Evolutionary conservation across 1,284 basidiomycete species (phyloP), one percentile per base, ranked within the genome.

Genomic region (Nidula niveotomentosa): DNA sequence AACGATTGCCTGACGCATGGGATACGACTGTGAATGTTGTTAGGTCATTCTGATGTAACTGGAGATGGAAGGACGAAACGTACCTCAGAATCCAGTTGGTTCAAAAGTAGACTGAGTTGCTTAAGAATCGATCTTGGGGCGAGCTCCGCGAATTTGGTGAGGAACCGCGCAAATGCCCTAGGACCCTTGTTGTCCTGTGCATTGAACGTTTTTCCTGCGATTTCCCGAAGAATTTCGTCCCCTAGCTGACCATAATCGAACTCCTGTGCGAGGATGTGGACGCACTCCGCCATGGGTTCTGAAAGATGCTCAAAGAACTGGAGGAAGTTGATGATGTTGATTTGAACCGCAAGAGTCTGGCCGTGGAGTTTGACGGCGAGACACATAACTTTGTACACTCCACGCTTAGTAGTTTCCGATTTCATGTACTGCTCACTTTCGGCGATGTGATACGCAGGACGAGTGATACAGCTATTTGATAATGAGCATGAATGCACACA

Each of bases 251-350:
- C 78, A 62, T 95, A 87, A 70, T 98, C 95, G 65, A 91, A 98
- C 55, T 97, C 91, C 60, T 88, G 88, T 13, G 89, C 84, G 47
- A 98, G 81, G 45, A 90, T 76, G 34, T 85, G 80, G 7, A 98
- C 80, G 37, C 94, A 87, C 62, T 98, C 95, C 0, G 96, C 96
- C 88, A 98, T 93, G 0, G 91, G 88, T 66, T 98, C 96, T 0
- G 92, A 86, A 33, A 98, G 83, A 68, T 98, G 96, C 64, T 99
- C 96, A 64, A 90, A 94, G 72, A 96, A 97, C 58, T 96, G 94
- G 10, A 99, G 77, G 53, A 85, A 87, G 69, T 98, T 95, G 72
- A 96, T 90, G 70, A 99, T 93, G 58, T 84, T 86, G 53, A 93
- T 96, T 65, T 97, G 94, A 0, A 91, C 91, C 48, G 86, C 86